Conservation (phyloP, 176 grass and related monocot species). For the Phragmites australis region DNA sequence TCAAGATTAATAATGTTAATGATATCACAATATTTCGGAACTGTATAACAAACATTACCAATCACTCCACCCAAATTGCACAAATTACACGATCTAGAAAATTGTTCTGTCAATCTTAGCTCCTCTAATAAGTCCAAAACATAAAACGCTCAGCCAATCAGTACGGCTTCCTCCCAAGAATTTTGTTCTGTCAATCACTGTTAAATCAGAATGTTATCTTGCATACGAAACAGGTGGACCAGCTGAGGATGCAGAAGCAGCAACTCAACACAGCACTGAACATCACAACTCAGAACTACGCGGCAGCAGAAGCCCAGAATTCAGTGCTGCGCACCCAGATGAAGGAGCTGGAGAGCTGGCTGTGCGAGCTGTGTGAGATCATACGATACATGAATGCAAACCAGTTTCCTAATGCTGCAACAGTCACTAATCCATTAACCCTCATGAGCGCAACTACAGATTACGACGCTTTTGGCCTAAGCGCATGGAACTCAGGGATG, state of each 20-base stretch:
- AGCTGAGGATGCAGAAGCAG: slow-evolving; percentile 47
- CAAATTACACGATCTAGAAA: background rate
- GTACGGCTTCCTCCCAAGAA: background rate
- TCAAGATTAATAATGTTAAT: too few relatives aligned
- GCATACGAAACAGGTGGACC: slow-evolving; percentile 26
- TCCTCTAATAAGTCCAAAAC: background rate
- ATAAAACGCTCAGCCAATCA: background rate
- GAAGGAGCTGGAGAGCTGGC: slow-evolving; percentile 52
- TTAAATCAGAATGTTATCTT: slow-evolving; percentile 25
- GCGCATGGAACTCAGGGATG: slow-evolving; percentile 28
- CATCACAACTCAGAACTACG: slow-evolving; percentile 26
- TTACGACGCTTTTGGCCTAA: background rate
- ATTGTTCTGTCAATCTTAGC: background rate
- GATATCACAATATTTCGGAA: background rate
- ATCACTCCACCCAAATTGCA: background rate
- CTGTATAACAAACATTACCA: background rate
- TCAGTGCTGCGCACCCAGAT: slow-evolving; percentile 54
- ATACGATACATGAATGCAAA: slow-evolving; percentile 17
- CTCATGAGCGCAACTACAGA: background rate
- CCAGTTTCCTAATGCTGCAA: background rate
- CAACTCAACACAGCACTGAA: slow-evolving; percentile 43
- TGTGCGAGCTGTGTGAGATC: slow-evolving; percentile 48
- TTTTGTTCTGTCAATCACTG: background rate
- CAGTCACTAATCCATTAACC: background rate
- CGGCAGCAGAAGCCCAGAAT: slow-evolving; percentile 48